A percentile compares a stretch with the other conserved stretches of the same genome.
Conservation (phyloP, 345 rosid genomes). For the Excoecaria agallocha region DNA sequence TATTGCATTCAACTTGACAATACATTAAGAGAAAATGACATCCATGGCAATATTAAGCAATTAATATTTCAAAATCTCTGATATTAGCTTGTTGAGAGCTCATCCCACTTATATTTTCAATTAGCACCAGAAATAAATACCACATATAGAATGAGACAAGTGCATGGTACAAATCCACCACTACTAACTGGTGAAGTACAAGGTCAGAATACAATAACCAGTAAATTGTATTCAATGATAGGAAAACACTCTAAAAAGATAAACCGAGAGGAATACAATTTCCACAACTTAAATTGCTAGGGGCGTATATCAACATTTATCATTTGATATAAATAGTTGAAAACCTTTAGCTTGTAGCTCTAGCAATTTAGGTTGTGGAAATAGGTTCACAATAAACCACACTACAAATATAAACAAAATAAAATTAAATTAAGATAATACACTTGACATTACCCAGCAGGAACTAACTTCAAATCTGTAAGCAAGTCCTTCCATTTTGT, state of each 20-base stretch:
- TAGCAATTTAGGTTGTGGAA: neutral
- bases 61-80: neutral
- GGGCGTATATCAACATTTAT: neutral
- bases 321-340: neutral
- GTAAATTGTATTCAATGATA: neutral
- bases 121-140: neutral
- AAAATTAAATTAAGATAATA: constrained; percentile 7
- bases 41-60: constrained; percentile 1
- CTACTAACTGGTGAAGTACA: neutral
- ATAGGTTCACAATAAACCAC: constrained; percentile 8
- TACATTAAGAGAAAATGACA: neutral
- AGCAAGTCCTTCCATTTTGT: constrained; percentile 88
- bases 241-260: neutral
- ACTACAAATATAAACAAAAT: neutral
- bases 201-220: constrained; percentile 4
- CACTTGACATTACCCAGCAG: constrained; percentile 66
- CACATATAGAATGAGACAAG: neutral
- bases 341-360: neutral
- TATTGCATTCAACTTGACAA: neutral
- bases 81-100: neutral
- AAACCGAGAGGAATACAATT: neutral
- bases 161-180: neutral
- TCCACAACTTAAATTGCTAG: neutral
- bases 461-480: constrained; percentile 87
- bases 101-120: neutral